Percentiles rank a stretch among this genome's conserved stretches.
Conservation (phyloP, 129 eudicot genomes). For the Deinandra increscens region DNA sequence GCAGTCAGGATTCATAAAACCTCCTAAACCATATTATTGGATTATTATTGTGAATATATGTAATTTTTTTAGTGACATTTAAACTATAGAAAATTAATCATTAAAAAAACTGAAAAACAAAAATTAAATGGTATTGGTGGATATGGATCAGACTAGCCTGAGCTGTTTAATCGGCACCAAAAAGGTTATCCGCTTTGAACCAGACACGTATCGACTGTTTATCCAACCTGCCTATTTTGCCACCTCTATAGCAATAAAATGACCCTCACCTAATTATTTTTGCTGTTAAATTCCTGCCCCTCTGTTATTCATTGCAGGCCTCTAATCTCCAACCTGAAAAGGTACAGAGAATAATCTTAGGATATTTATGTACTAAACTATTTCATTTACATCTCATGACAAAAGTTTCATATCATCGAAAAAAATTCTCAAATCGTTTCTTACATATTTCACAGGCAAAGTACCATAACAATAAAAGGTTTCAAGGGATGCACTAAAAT, state of each 20-base stretch:
- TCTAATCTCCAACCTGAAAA: conserved; percentile 17
- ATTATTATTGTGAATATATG: not conserved
- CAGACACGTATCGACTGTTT: not conserved
- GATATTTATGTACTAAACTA: not conserved
- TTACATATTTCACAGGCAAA: not conserved
- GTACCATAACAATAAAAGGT: not conserved
- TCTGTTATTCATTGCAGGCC: conserved; percentile 19
- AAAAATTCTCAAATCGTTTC: not conserved
- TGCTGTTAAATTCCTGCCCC: conserved; percentile 12
- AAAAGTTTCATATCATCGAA: conserved; percentile 4
- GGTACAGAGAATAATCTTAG: not conserved
- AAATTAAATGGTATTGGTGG: not conserved
- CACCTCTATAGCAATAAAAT: not conserved
- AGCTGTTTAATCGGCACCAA: not conserved
- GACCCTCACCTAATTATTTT: conserved; percentile 12
- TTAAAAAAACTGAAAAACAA: not conserved
- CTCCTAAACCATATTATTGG: not conserved
- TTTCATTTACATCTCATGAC: not conserved
- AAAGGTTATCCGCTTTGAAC: not conserved
- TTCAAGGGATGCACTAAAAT: not conserved
- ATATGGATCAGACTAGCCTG: not conserved
- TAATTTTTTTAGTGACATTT: not conserved
- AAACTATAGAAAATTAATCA: not conserved
- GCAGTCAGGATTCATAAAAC: not conserved
- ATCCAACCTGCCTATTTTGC: not conserved